phyloP scores from a whole-genome alignment of 2,329 filamentous ascomycete genomes.

The Leptographium lundbergii region DNA sequence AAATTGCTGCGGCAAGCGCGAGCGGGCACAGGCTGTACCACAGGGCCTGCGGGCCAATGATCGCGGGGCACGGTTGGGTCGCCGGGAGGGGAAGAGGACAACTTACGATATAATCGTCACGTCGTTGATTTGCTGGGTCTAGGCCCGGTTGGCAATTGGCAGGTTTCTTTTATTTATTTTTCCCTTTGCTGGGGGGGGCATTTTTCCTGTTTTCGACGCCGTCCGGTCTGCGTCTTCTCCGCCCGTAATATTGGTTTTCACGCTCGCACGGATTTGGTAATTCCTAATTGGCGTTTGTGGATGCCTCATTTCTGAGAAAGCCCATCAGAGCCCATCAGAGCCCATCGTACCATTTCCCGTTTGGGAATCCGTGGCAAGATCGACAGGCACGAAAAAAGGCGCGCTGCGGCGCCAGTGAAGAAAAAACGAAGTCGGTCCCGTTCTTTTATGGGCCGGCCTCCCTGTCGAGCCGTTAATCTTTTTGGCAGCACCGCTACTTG shows the following conservation, averaged over 20 bases:
- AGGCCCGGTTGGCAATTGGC: too few species aligned
- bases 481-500: background rate
- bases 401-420: background rate
- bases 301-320: background rate
- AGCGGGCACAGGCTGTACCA: background rate
- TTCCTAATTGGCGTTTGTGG: background rate
- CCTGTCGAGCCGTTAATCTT: background rate
- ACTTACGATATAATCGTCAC: background rate
- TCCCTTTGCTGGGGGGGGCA: background rate
- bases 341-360: background rate
- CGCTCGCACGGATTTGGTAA: background rate
- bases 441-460: background rate
- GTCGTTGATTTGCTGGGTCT: background rate
- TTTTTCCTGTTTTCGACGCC: background rate
- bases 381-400: background rate
- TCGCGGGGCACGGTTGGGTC: background rate
- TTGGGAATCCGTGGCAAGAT: background rate
- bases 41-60: background rate
- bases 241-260: background rate
- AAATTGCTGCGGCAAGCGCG: background rate
- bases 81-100: background rate
- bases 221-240: background rate
- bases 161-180: background rate
- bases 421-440: background rate
- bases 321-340: background rate